phyloP scores from a whole-genome alignment of 345 rosid species.

The Bruguiera parviflora region DNA sequence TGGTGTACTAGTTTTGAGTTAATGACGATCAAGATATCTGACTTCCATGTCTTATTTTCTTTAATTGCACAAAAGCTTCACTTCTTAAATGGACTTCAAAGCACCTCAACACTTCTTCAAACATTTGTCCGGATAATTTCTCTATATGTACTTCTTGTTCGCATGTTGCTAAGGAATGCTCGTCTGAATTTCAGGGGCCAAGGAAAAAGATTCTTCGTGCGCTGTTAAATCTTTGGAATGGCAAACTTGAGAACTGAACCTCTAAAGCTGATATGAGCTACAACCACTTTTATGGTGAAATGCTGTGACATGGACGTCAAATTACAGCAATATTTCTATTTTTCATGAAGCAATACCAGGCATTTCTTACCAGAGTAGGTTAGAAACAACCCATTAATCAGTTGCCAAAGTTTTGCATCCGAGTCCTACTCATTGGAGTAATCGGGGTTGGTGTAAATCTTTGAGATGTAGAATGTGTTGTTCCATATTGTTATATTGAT shows the following conservation, averaged over 20 bases:
- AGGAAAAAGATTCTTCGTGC: constrained; percentile 93
- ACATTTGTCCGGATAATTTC: neutral
- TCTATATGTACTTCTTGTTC: neutral
- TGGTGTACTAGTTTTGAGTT: too few species aligned
- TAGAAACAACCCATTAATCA: constrained; percentile 4
- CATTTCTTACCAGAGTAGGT: constrained; percentile 5
- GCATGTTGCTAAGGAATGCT: constrained; percentile 2
- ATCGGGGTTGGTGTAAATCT: neutral
- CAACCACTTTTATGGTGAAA: neutral
- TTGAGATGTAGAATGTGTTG: constrained; percentile 15
- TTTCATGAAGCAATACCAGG: neutral
- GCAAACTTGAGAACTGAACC: constrained; percentile 26
- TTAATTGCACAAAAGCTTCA: too few species aligned
- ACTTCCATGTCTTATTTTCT: too few species aligned
- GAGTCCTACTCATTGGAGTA: neutral
- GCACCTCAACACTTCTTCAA: neutral
- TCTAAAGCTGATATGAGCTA: neutral
- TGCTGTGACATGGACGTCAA: constrained; percentile 9
- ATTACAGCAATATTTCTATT: neutral
- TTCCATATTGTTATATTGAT: neutral
- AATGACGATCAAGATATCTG: too few species aligned
- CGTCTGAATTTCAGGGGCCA: constrained; percentile 65
- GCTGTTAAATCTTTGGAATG: constrained; percentile 47
- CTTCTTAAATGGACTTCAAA: neutral
- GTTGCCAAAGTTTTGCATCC: constrained; percentile 13